A percentile compares a stretch with the other conserved stretches of the same genome.
Evolutionary conservation across 2,329 filamentous ascomycete genomes (phyloP).

Genomic region (Colletotrichum liriopes): DNA sequence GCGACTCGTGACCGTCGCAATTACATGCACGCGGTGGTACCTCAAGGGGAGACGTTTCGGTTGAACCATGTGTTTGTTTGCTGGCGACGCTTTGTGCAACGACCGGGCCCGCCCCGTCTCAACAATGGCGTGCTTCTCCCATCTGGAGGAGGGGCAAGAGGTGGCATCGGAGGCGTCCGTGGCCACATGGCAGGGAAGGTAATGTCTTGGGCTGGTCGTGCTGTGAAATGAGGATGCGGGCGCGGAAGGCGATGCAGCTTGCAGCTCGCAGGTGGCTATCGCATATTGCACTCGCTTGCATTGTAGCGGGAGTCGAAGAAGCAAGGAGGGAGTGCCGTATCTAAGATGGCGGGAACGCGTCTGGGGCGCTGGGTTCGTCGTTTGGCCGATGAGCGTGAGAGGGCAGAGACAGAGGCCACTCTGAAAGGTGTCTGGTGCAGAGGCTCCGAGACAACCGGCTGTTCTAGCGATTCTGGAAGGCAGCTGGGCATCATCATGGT

Average conservation of each 20-base stretch:
- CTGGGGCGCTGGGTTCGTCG: constrained; percentile 12
- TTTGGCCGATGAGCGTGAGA: not conserved
- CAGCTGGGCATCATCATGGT: constrained; percentile 16
- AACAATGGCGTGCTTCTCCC: constrained; percentile 31
- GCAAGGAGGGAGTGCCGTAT: constrained; percentile 17
- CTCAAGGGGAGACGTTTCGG: constrained; percentile 3
- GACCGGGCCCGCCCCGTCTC: constrained; percentile 18
- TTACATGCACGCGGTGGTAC: constrained; percentile 1
- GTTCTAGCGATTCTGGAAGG: constrained; percentile 40
- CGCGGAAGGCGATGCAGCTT: not conserved
- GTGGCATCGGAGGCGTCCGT: constrained; percentile 15
- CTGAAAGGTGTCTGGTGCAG: not conserved
- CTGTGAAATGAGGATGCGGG: constrained; percentile 17
- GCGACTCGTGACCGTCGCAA: constrained; percentile 12
- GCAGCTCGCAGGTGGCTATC: constrained; percentile 22
- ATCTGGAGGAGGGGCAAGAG: constrained; percentile 4
- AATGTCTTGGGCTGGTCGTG: not conserved
- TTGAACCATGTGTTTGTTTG: constrained; percentile 32
- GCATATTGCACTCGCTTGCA: constrained; percentile 17
- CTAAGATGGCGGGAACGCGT: constrained; percentile 4
- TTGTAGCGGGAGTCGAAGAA: constrained; percentile 11
- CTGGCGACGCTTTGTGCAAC: constrained; percentile 28
- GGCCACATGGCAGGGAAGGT: constrained; percentile 19
- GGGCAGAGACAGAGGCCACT: not conserved
- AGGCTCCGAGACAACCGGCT: constrained; percentile 22